A percentile compares a stretch with the other conserved stretches of the same genome.
Conservation (phyloP, 1,284 basidiomycete genomes). For the Phlebopus sp. region DNA sequence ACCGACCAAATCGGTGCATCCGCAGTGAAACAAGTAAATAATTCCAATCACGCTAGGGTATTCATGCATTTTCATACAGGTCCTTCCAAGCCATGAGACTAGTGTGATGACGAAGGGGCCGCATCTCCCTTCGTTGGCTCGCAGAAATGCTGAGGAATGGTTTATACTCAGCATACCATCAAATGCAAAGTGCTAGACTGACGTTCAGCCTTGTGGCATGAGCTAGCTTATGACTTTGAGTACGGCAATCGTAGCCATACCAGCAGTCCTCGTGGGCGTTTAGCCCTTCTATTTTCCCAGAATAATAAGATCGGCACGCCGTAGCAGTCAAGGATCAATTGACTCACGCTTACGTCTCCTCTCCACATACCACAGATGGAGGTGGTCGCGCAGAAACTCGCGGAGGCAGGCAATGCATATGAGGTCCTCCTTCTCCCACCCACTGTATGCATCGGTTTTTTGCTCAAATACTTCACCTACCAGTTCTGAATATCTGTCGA, state of each 20-base stretch:
- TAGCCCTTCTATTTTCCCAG: background rate
- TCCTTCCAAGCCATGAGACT: too few relatives aligned
- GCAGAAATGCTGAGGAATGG: background rate
- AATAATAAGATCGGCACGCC: background rate
- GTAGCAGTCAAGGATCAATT: background rate
- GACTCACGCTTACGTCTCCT: conserved; percentile 5
- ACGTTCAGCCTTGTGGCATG: conserved; percentile 10
- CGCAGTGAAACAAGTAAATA: too few relatives aligned
- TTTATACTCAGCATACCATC: background rate
- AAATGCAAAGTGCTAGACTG: background rate
- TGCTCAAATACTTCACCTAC: conserved; percentile 24
- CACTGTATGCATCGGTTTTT: conserved; percentile 16
- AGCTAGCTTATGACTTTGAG: conserved; percentile 3
- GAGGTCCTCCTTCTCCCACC: conserved; percentile 28
- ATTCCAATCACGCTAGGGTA: too few relatives aligned
- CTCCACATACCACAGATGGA: conserved; percentile 31
- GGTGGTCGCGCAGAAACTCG: conserved; percentile 24
- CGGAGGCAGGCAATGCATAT: conserved; percentile 30
- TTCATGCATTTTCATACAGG: too few relatives aligned
- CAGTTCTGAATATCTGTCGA: conserved; percentile 10
- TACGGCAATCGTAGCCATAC: conserved; percentile 16
- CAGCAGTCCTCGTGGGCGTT: conserved; percentile 6
- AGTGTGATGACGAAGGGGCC: background rate
- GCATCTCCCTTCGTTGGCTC: background rate
- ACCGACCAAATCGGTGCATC: too few relatives aligned